Base-by-base conservation (phyloP, 495 filamentous ascomycete species). In the Neurospora sp. region DNA sequence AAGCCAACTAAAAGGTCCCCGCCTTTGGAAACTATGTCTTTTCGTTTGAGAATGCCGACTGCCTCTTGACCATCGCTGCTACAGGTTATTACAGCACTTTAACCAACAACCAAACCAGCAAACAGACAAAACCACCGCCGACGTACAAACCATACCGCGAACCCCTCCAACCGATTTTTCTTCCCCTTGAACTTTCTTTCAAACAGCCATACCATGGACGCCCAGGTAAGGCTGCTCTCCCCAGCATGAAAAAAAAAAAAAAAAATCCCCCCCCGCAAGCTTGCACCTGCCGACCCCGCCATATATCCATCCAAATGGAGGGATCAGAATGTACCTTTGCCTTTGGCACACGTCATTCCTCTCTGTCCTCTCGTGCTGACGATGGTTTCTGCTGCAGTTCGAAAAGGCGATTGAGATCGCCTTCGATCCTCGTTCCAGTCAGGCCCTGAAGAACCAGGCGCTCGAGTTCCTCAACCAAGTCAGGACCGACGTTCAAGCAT, bases 361-460 rank as follows among this genome's bases (percentile, higher is more conserved):
- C 44, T n/a, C 39, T 41, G 40, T 53, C 41, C 31, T 65, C 53
- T n/a, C 41, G 17, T 31, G 72, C 74, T 75, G 39, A 75, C 44
- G 68, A 22, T 44, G 1, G 12, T 77, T 12, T 75, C 76, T 53
- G 10, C 37, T 72, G 70, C 79, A 97, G 93, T 90, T 97, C 82
- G 91, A 94, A 82, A 93, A 91, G 82, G 94, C 94, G 81, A 94
- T 98, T 84, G 88, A 96, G 80, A 93, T 97, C 84, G 92, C 92
- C 83, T 93, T 87, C 85, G 89, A 95, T 81, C 90, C 92, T 75
- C 80, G 84, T 73, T 89, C 93, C 71, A 87, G 93, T 83, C 89
- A 88, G 77, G 82, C 86, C 73, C 88, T 97, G 75, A 94, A 94
- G 80, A 81, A 83, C 40, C 94, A 97, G 86, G 94, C 94, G 71